Percentiles rank a stretch among this genome's conserved stretches.
These are phyloP conservation scores for Diaporthe humulicola DNA, from an alignment of 2,329 filamentous ascomycete species.

Conservation along the genomic window DNA sequence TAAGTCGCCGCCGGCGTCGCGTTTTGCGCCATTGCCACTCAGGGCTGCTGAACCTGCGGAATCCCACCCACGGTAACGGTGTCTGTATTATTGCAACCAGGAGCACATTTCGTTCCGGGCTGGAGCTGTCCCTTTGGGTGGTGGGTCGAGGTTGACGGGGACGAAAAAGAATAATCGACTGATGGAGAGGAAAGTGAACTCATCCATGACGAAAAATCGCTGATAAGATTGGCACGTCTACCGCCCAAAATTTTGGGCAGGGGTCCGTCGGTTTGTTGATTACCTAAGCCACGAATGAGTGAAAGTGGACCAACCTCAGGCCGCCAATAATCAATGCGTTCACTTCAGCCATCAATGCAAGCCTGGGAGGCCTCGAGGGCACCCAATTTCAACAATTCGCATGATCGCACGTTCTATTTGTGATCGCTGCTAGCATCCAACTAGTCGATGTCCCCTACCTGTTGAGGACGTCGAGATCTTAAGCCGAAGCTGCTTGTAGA, in stretches of 20 bases:
- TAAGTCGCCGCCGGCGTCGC: constrained; percentile 35
- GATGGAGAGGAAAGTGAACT: constrained; percentile 3
- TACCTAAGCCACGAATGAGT: neutral
- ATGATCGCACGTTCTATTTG: neutral
- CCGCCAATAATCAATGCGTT: neutral
- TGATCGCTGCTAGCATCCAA: neutral
- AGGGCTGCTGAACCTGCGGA: constrained; percentile 1
- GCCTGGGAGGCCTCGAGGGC: neutral
- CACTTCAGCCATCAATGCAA: neutral
- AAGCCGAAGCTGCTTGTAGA: neutral
- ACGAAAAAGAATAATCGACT: constrained; percentile 23
- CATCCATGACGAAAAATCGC: constrained; percentile 33
- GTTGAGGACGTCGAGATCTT: neutral
- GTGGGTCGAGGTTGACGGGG: neutral
- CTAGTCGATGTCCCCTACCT: neutral
- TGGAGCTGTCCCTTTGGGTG: too few relatives aligned
- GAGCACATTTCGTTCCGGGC: constrained; percentile 12
- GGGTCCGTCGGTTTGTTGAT: neutral
- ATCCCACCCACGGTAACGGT: neutral
- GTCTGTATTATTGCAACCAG: constrained; percentile 23
- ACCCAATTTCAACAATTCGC: neutral
- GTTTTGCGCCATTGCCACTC: constrained; percentile 40
- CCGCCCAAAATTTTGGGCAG: constrained; percentile 26
- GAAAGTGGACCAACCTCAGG: neutral
- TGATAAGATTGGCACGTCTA: constrained; percentile 31